A percentile compares a stretch with the other conserved stretches of the same genome.
These are phyloP conservation scores for Botrytis squamosa DNA, from an alignment of 2,329 filamentous ascomycete genomes.

Conservation along the genomic window DNA sequence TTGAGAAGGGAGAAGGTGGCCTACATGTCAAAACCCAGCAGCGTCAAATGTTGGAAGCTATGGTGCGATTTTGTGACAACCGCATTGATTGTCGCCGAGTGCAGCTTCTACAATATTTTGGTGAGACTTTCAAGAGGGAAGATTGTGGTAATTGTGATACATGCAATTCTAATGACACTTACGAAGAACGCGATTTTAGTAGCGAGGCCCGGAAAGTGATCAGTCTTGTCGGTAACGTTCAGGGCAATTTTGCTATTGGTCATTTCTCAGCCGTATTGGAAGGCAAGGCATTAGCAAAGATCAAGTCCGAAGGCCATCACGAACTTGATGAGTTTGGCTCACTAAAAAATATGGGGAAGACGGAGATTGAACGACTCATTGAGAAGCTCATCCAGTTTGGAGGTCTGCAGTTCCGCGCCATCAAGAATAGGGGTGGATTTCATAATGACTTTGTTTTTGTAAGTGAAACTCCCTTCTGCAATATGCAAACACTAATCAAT, in stretches of 20 bases:
- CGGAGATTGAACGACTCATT: conserved; percentile 74
- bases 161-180: conserved; percentile 70
- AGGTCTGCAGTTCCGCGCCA: conserved; percentile 69
- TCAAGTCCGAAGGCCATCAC: conserved; percentile 48
- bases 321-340: conserved; percentile 58
- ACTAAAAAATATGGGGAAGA: conserved; percentile 67
- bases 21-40: conserved; percentile 80
- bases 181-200: conserved; percentile 74
- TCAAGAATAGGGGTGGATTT: conserved; percentile 62
- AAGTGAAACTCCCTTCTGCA: conserved; percentile 37
- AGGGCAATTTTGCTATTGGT: conserved; percentile 65
- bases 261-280: conserved; percentile 84
- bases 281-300: conserved; percentile 58
- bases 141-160: conserved; percentile 87
- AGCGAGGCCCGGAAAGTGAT: conserved; percentile 70
- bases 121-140: conserved; percentile 71
- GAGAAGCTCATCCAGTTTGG: conserved; percentile 73
- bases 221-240: conserved; percentile 59
- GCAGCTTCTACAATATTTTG: conserved; percentile 92
- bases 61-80: conserved; percentile 89
- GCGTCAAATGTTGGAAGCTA: conserved; percentile 77
- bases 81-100: conserved; percentile 80
- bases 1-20: conserved; percentile 75
- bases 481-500: conserved; percentile 34
- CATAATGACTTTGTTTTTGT: conserved; percentile 71